phyloP scores from a whole-genome alignment of 1,284 basidiomycete species.

The Moesziomyces antarcticus region DNA sequence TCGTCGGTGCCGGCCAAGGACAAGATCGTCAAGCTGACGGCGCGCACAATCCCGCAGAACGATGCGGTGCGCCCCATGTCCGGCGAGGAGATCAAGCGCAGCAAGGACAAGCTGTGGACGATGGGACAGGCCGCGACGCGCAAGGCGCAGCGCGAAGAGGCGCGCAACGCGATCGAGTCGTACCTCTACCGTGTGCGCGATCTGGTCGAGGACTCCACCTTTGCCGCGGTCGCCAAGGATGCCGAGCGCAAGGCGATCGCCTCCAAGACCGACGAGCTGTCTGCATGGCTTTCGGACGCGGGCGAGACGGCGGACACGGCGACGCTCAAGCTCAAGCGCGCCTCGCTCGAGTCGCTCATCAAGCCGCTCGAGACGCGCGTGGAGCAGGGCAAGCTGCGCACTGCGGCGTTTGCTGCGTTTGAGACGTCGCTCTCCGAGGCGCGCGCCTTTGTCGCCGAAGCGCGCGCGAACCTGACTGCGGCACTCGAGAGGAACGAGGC shows the following conservation, averaged over 20 bases:
- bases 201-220: constrained; percentile 74
- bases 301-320: constrained; percentile 80
- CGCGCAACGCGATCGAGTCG: constrained; percentile 88
- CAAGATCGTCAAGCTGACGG: constrained; percentile 48
- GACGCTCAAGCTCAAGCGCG: constrained; percentile 61
- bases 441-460: constrained; percentile 82
- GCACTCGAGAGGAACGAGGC: constrained; percentile 71
- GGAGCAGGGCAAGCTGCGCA: constrained; percentile 79
- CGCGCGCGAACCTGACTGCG: constrained; percentile 73
- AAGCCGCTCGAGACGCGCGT: constrained; percentile 84
- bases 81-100: constrained; percentile 51
- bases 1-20: constrained; percentile 42
- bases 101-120: constrained; percentile 62
- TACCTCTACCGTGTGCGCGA: constrained; percentile 91
- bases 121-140: constrained; percentile 81
- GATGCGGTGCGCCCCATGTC: constrained; percentile 49
- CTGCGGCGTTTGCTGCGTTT: constrained; percentile 76
- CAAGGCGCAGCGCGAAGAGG: constrained; percentile 85
- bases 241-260: constrained; percentile 77
- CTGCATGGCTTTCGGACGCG: constrained; percentile 84
- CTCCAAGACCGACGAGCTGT: constrained; percentile 77
- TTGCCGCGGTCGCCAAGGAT: constrained; percentile 82
- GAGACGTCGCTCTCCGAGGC: constrained; percentile 75
- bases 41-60: constrained; percentile 35
- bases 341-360: constrained; percentile 83